Percentiles rank a stretch among this genome's conserved stretches.
These are phyloP conservation scores for Peronosclerospora sorghi DNA, from an alignment of 352 stramenopile genomes.

Conservation along the genomic window DNA sequence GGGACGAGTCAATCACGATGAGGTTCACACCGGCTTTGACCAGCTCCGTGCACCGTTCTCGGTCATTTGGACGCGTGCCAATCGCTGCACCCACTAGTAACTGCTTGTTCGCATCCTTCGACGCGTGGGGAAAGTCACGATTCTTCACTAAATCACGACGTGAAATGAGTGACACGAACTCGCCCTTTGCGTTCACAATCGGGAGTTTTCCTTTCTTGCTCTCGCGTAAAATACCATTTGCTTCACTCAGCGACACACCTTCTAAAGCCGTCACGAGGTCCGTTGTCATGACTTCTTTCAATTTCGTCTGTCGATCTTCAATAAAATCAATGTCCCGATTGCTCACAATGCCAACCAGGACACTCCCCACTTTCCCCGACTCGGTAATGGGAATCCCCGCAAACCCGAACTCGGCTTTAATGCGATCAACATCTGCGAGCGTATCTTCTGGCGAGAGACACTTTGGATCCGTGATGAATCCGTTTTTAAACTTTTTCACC, in stretches of 20 bases:
- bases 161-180: constrained; percentile 98
- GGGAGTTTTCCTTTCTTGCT: constrained; percentile 99
- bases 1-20: constrained; percentile 99
- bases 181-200: constrained; percentile 96
- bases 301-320: constrained; percentile 85
- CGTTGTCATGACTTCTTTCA: constrained; percentile 83
- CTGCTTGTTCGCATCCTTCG: constrained; percentile 97
- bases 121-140: constrained; percentile 93
- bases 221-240: constrained; percentile 96
- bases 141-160: constrained; percentile 97
- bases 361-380: constrained; percentile 93
- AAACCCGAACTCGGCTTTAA: constrained; percentile 95
- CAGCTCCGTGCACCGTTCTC: constrained; percentile 84
- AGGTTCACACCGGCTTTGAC: constrained; percentile 96
- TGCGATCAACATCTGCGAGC: constrained; percentile 90
- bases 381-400: constrained; percentile 98
- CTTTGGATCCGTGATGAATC: constrained; percentile 98
- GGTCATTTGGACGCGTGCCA: constrained; percentile 94
- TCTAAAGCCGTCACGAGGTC: constrained; percentile 91
- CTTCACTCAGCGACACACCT: constrained; percentile 90
- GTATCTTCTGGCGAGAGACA: constrained; percentile 93
- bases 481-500: constrained; percentile 99
- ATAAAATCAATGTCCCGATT: constrained; percentile 99
- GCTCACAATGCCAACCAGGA: constrained; percentile 98
- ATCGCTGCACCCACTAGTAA: constrained; percentile 97